Percentiles rank a stretch among this genome's conserved stretches.
Evolutionary conservation across 2,329 filamentous ascomycete species (phyloP).

Genomic region (Cadophora sp.): DNA sequence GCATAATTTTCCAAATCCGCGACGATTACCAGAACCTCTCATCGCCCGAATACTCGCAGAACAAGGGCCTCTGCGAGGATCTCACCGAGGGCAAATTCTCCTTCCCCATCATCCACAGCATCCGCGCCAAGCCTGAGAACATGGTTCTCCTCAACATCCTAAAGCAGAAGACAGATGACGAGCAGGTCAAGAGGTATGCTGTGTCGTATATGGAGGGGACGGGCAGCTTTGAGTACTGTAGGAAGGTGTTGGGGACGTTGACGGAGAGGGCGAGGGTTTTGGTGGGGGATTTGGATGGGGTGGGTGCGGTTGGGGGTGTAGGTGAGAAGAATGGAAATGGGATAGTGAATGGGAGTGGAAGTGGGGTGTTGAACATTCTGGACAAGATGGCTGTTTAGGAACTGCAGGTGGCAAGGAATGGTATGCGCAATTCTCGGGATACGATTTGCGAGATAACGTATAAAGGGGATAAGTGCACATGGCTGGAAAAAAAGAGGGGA

Average conservation of each 20-base stretch:
- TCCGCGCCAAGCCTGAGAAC: slow-evolving; percentile 76
- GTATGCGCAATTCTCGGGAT: neutral
- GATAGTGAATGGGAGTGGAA: slow-evolving; percentile 30
- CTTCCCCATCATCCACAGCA: slow-evolving; percentile 93
- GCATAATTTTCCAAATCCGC: slow-evolving; percentile 87
- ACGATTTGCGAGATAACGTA: neutral
- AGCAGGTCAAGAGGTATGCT: slow-evolving; percentile 90
- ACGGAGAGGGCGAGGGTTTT: slow-evolving; percentile 62
- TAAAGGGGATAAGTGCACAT: neutral
- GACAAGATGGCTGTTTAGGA: slow-evolving; percentile 62
- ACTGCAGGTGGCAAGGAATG: neutral
- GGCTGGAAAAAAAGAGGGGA: neutral
- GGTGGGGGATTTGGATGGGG: slow-evolving; percentile 69
- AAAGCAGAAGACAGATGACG: slow-evolving; percentile 85
- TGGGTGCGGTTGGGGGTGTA: slow-evolving; percentile 66
- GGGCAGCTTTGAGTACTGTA: slow-evolving; percentile 88
- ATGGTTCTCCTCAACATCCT: slow-evolving; percentile 89
- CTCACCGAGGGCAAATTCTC: slow-evolving; percentile 97
- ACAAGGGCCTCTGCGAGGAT: slow-evolving; percentile 96
- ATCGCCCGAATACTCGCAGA: slow-evolving; percentile 75
- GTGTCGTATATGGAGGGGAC: slow-evolving; percentile 89
- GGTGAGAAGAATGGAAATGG: slow-evolving; percentile 61
- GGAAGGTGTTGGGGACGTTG: slow-evolving; percentile 68
- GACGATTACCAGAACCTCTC: slow-evolving; percentile 94
- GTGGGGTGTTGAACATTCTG: slow-evolving; percentile 69